These are phyloP conservation scores for Halenospora varia DNA, from an alignment of 495 filamentous ascomycete species.

Conservation along the genomic window DNA sequence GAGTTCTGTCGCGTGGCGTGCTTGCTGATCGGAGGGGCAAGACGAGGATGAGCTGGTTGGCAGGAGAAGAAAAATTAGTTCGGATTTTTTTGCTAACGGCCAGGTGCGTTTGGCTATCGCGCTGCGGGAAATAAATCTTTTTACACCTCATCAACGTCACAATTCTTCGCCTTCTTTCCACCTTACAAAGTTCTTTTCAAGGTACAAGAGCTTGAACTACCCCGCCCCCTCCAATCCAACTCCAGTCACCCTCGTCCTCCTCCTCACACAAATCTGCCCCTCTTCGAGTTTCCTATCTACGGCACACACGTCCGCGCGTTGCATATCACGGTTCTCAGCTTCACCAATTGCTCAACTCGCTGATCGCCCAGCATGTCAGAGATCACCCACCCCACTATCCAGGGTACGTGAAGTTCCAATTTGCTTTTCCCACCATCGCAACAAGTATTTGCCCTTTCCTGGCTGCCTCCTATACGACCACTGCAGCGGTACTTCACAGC, in stretches of 20 bases:
- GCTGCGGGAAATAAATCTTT: background rate
- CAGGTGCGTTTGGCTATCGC: background rate
- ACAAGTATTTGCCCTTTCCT: background rate
- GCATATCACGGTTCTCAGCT: constrained; percentile 2
- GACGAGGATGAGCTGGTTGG: background rate
- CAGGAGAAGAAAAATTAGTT: too few relatives aligned
- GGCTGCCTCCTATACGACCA: too few relatives aligned
- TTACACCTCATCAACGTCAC: background rate
- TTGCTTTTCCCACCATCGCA: background rate
- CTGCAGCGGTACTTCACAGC: too few relatives aligned
- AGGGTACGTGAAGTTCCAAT: constrained; percentile 33
- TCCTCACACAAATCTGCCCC: background rate
- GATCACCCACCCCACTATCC: constrained; percentile 58
- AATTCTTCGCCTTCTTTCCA: background rate
- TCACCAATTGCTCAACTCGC: background rate
- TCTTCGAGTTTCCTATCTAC: background rate
- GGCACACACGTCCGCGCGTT: background rate
- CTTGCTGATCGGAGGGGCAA: background rate
- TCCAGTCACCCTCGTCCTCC: background rate
- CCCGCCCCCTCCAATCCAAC: background rate
- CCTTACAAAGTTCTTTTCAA: constrained; percentile 7
- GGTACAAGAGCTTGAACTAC: too few relatives aligned
- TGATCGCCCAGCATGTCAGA: constrained; percentile 36
- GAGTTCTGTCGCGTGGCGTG: background rate
- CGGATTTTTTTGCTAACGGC: too few relatives aligned